Conservation (phyloP, 2,329 filamentous ascomycete genomes). For the Clarireedia paspali region DNA sequence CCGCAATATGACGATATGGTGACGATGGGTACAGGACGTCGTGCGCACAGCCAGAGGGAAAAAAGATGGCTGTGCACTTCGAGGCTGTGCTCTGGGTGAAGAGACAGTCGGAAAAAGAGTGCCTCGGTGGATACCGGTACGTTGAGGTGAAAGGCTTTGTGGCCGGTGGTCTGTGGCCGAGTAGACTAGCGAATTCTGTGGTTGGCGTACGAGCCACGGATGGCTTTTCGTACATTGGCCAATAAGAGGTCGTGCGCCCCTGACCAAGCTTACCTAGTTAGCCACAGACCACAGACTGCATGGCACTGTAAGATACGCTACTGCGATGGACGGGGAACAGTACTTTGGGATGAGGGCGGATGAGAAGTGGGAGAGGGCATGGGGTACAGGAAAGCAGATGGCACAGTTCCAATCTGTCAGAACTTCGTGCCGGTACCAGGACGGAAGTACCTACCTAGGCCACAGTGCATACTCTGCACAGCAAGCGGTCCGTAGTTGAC, state of each 20-base stretch:
- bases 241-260: not conserved
- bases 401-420: too few species aligned
- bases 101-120: not conserved
- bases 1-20: not conserved
- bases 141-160: too few species aligned
- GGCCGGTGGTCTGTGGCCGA: conserved; percentile 1
- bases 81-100: not conserved
- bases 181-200: not conserved
- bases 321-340: too few species aligned
- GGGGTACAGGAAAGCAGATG: too few species aligned
- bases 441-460: too few species aligned
- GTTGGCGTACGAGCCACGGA: conserved; percentile 3
- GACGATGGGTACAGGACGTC: too few species aligned
- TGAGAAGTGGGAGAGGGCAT: too few species aligned
- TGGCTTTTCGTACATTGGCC: conserved; percentile 4
- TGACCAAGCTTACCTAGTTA: not conserved
- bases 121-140: too few species aligned
- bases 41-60: not conserved
- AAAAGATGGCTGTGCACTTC: not conserved
- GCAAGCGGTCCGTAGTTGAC: too few species aligned
- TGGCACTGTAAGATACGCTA: not conserved
- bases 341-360: too few species aligned
- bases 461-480: too few species aligned
- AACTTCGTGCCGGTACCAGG: too few species aligned
- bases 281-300: not conserved